Evolutionary conservation across 331 rosid genomes (phyloP).

Genomic region (Arachis monticola): DNA sequence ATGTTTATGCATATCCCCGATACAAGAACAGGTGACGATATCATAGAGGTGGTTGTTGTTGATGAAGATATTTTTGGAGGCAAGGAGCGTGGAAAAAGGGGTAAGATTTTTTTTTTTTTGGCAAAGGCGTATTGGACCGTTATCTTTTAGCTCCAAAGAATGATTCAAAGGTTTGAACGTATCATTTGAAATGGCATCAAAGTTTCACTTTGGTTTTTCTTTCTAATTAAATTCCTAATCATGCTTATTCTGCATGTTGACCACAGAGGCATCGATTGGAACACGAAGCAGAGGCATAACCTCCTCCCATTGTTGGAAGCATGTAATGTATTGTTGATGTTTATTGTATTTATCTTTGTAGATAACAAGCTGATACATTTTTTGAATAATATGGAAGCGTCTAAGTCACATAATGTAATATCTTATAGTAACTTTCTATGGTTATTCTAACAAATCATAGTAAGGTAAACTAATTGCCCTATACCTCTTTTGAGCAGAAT

Average conservation of each 20-base stretch:
- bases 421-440: not conserved
- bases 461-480: constrained; percentile 39
- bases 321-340: constrained; percentile 61
- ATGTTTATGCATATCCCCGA: constrained; percentile 81
- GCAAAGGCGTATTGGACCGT: constrained; percentile 71
- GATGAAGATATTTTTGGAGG: constrained; percentile 82
- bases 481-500: constrained; percentile 23
- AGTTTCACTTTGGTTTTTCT: not conserved
- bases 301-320: constrained; percentile 82
- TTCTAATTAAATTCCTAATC: constrained; percentile 17
- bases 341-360: constrained; percentile 50
- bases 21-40: constrained; percentile 65
- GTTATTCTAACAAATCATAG: constrained; percentile 22
- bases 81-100: constrained; percentile 58
- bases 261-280: constrained; percentile 53
- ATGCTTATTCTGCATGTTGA: constrained; percentile 46
- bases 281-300: constrained; percentile 73
- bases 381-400: constrained; percentile 39
- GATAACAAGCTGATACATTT: constrained; percentile 50
- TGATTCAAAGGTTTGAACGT: constrained; percentile 52
- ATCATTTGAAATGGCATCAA: not conserved
- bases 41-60: constrained; percentile 79
- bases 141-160: constrained; percentile 62
- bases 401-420: constrained; percentile 40
- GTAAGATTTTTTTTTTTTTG: constrained; percentile 71